Conservation (phyloP, 164 flowering plant species). For the Vitis amurensis region DNA sequence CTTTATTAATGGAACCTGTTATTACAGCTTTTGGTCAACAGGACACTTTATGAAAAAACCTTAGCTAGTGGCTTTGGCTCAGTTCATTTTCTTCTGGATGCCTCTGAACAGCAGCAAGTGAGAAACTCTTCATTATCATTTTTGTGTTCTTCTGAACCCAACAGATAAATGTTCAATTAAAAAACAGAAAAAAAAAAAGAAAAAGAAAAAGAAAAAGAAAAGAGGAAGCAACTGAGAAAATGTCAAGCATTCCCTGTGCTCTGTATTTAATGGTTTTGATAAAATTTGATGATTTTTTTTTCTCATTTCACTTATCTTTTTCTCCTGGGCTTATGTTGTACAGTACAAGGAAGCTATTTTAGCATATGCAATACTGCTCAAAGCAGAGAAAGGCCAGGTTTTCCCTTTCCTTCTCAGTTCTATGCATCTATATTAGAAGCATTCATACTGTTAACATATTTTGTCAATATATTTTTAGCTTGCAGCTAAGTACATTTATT, state of each 20-base stretch:
- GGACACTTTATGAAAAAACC: constrained; percentile 90
- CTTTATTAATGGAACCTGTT: constrained; percentile 2
- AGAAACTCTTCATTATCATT: constrained; percentile 19
- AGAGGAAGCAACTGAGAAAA: not conserved
- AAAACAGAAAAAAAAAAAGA: no score
- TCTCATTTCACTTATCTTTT: not conserved
- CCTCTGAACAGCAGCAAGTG: constrained; percentile 97
- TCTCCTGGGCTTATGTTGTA: constrained; percentile 15
- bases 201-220: no score
- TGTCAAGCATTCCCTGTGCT: not conserved
- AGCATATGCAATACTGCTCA: constrained; percentile 74
- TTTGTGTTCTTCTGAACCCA: not conserved
- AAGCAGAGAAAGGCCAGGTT: constrained; percentile 56
- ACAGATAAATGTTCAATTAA: not conserved
- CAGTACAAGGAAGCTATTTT: constrained; percentile 97
- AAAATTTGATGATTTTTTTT: not conserved
- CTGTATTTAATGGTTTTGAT: not conserved
- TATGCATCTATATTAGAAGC: not conserved
- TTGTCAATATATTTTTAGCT: not conserved
- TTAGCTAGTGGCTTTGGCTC: constrained; percentile 95
- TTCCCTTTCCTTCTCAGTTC: constrained; percentile 6
- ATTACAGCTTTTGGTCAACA: constrained; percentile 84
- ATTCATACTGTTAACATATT: not conserved
- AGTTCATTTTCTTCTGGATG: constrained; percentile 92
- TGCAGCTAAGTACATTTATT: no score